Conservation (phyloP, 805 yeast species). For the Starmerella powellii region DNA sequence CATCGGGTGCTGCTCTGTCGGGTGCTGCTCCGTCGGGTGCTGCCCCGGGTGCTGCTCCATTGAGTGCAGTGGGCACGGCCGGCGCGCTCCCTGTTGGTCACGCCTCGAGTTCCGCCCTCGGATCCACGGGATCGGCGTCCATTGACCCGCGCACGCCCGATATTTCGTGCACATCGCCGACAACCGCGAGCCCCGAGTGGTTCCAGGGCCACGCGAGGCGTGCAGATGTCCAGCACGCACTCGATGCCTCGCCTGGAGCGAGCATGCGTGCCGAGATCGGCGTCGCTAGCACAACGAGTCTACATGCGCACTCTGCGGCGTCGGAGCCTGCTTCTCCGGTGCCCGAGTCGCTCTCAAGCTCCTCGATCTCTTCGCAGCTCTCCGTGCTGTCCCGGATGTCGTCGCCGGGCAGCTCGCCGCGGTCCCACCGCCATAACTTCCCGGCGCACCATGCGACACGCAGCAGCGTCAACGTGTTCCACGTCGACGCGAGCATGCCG, state of each 20-base stretch:
- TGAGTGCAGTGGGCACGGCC: too few relatives aligned
- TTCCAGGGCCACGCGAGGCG: conserved; percentile 3
- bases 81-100: too few relatives aligned
- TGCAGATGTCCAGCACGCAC: conserved; percentile 3
- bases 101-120: too few relatives aligned
- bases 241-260: not conserved
- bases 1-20: too few relatives aligned
- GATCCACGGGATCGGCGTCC: too few relatives aligned
- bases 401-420: conserved; percentile 4
- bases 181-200: conserved; percentile 4
- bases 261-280: not conserved
- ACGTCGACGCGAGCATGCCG: conserved; percentile 20
- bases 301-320: not conserved
- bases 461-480: not conserved
- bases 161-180: not conserved
- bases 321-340: not conserved
- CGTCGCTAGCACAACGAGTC: not conserved
- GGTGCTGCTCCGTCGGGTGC: too few relatives aligned
- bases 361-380: conserved; percentile 13
- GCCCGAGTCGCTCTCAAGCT: conserved; percentile 5
- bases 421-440: conserved; percentile 1
- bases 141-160: not conserved
- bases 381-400: conserved; percentile 8
- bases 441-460: not conserved
- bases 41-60: too few relatives aligned